Evolutionary conservation across 2,329 filamentous ascomycete species (phyloP).

Genomic region (Aspergillus sp.): DNA sequence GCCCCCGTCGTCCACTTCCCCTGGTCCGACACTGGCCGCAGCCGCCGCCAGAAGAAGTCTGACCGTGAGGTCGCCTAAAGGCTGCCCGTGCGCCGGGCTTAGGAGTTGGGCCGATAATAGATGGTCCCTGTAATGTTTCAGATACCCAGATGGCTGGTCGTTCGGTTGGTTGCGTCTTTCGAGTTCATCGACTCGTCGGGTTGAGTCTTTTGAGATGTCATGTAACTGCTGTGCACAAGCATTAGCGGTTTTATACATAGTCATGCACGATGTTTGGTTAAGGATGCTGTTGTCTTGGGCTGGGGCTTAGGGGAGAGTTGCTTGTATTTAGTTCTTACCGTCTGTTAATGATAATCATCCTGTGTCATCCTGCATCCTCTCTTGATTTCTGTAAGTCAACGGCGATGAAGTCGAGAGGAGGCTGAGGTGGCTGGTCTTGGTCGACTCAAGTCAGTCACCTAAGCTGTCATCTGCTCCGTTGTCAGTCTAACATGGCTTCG

Average conservation of each 20-base stretch:
- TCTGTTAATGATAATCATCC: not conserved
- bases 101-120: too few relatives aligned
- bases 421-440: too few relatives aligned
- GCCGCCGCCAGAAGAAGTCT: slow-evolving; percentile 43
- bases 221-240: not conserved
- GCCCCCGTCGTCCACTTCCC: slow-evolving; percentile 90
- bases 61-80: slow-evolving; percentile 35
- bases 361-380: not conserved
- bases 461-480: too few relatives aligned
- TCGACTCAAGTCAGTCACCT: too few relatives aligned
- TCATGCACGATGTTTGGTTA: not conserved
- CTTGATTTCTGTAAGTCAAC: too few relatives aligned
- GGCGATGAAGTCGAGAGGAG: too few relatives aligned
- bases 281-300: not conserved
- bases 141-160: slow-evolving; percentile 21
- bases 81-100: slow-evolving; percentile 2
- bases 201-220: not conserved
- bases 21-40: slow-evolving; percentile 72
- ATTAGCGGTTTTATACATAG: not conserved
- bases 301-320: not conserved
- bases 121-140: slow-evolving; percentile 15
- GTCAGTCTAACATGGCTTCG: too few relatives aligned
- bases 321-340: not conserved
- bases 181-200: not conserved
- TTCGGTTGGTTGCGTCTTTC: not conserved